Evolutionary conservation across 192 early-diverging fungal genomes (phyloP), one percentile per base, ranked within the genome.

Genomic region (Thoreauomyces humboldtii): DNA sequence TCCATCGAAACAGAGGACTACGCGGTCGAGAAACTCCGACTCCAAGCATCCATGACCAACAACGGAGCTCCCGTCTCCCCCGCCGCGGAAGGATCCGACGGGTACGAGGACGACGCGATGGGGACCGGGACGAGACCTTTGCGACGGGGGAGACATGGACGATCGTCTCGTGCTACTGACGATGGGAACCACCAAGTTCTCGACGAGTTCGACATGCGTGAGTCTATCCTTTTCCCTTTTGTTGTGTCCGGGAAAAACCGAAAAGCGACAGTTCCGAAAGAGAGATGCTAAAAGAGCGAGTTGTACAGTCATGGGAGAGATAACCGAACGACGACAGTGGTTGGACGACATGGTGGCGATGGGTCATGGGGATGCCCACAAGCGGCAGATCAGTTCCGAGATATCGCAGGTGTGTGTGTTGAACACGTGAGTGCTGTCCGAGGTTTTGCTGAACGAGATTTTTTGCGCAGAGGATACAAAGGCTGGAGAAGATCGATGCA

Each of bases 271-370:
- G n/a, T n/a, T n/a, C n/a, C n/a, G n/a, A n/a, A n/a, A n/a, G n/a
- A n/a, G n/a, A n/a, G n/a, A n/a, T n/a, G n/a, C n/a, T n/a, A 32
- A 7, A 17, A 21, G 34, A 21, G 7, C 38, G 9, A 17, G 38
- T 12, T 41, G 34, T 17, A 3, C 28, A 80, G 79, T 78, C 11
- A 65, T 72, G 33, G 55, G 72, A 19, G 79, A 81, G 41, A 81
- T 81, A 63, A 59, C 59, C 15, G 79, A 81, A 11, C 31, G 79
- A 22, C 65, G 69, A 43, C 67, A 81, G 61, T 81, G 79, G 75
- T 48, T 81, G 34, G 79, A 76, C 55, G 79, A 81, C 43, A 81
- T 81, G 79, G 57, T 74, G 25, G 60, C 73, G 4, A 31, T 81
- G 43, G 79, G 79, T 24, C 68, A 73, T 42, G 79, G 67, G 21